A percentile compares a stretch with the other conserved stretches of the same genome.
phyloP scores from a whole-genome alignment of 2,329 filamentous ascomycete species.

The Fusarium transvaalense region DNA sequence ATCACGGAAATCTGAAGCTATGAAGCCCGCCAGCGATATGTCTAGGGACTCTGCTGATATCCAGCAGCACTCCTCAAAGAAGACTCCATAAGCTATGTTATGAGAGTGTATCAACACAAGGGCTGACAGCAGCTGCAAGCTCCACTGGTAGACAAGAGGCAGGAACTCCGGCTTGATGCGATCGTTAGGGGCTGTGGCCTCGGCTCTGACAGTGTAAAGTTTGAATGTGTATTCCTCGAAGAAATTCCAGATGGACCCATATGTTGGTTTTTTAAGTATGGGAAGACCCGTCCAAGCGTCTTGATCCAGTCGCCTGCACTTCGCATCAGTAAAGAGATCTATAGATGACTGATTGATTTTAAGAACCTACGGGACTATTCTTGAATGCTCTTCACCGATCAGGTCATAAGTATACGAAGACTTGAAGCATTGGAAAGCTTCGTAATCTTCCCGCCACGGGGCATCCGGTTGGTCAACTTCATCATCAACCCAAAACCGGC shows the following conservation, averaged over 20 bases:
- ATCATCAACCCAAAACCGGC: not conserved
- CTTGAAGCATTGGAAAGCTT: not conserved
- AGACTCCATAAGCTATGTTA: not conserved
- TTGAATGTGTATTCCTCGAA: not conserved
- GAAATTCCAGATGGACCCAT: not conserved
- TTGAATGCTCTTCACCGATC: not conserved
- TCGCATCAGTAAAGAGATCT: accelerated
- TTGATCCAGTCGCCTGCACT: accelerated
- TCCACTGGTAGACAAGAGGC: conserved; percentile 1
- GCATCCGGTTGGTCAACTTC: not conserved
- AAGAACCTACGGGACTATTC: not conserved
- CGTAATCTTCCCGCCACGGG: accelerated
- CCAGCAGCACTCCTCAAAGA: not conserved
- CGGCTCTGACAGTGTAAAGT: accelerated
- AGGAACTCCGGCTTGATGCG: not conserved
- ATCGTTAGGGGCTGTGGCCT: accelerated
- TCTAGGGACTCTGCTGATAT: not conserved
- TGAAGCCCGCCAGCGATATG: not conserved
- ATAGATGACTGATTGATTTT: not conserved
- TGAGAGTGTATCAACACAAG: not conserved
- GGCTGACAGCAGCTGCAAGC: not conserved
- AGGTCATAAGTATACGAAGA: not conserved
- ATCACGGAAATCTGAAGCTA: accelerated
- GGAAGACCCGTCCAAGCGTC: conserved; percentile 12
- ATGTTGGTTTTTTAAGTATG: not conserved